Conservation (phyloP, 805 yeast species). For the Starmera pachycereana region DNA sequence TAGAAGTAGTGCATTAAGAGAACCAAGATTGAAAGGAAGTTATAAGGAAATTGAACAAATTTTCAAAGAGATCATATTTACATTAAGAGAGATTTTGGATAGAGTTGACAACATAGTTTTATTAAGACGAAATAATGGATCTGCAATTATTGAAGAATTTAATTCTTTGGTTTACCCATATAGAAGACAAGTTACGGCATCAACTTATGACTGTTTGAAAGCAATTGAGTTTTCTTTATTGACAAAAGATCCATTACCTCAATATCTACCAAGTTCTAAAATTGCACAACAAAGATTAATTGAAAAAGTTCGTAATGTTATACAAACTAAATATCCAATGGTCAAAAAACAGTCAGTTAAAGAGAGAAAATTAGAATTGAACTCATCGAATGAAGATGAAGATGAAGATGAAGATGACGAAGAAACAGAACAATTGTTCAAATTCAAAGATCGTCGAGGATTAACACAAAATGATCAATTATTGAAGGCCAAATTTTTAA, state of each 20-base stretch:
- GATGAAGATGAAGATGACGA: constrained; percentile 9
- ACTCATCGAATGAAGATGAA: constrained; percentile 1
- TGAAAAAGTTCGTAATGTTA: constrained; percentile 29
- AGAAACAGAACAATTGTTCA: constrained; percentile 11
- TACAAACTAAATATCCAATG: constrained; percentile 18
- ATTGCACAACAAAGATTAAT: constrained; percentile 36
- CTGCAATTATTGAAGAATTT: constrained; percentile 35
- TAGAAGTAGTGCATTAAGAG: constrained; percentile 31
- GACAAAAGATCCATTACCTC: constrained; percentile 38
- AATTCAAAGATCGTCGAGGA: constrained; percentile 3
- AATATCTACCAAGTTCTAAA: constrained; percentile 37
- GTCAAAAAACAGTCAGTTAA: background rate
- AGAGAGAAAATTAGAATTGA: background rate
- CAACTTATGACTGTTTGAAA: constrained; percentile 27
- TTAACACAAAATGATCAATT: constrained; percentile 1
- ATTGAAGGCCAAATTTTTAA: constrained; percentile 29
- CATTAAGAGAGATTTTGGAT: constrained; percentile 35
- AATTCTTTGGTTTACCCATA: constrained; percentile 29
- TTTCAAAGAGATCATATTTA: constrained; percentile 33
- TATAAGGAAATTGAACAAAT: constrained; percentile 29
- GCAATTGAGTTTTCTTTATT: constrained; percentile 33
- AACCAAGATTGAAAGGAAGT: constrained; percentile 38
- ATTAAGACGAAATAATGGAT: constrained; percentile 32
- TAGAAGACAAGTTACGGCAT: constrained; percentile 34
- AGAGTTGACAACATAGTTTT: constrained; percentile 35